Evolutionary conservation across 2,329 filamentous ascomycete species (phyloP).

Genomic region (Magnaporthiopsis incrustans): DNA sequence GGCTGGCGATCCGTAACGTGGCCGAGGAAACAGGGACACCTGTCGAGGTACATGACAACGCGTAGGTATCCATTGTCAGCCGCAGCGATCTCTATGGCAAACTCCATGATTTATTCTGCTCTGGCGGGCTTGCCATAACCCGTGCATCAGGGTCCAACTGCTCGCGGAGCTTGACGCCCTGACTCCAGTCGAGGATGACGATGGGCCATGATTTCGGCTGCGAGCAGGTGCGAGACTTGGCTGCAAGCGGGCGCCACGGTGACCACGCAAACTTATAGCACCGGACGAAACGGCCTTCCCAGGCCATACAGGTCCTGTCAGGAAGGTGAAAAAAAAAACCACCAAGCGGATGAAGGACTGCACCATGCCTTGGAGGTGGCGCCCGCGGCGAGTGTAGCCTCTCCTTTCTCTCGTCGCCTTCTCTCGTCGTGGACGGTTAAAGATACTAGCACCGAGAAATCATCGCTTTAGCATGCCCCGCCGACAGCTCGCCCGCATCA

Average conservation of each 20-base stretch:
- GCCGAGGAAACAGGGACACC: conserved; percentile 18
- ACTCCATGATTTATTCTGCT: conserved; percentile 39
- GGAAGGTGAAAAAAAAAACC: conserved; percentile 26
- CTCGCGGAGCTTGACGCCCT: conserved; percentile 27
- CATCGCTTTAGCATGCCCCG: conserved; percentile 33
- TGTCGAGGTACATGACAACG: conserved; percentile 30
- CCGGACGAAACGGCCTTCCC: conserved; percentile 31
- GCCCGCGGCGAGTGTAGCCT: conserved; percentile 16
- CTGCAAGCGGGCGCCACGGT: conserved; percentile 32
- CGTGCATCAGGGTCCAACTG: conserved; percentile 22
- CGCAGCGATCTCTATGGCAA: conserved; percentile 43
- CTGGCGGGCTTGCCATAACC: conserved; percentile 28
- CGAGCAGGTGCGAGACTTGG: conserved; percentile 22
- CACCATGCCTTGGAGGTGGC: conserved; percentile 21
- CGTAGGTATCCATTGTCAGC: conserved; percentile 36
- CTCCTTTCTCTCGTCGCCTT: not conserved
- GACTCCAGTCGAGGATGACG: conserved; percentile 16
- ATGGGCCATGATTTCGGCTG: conserved; percentile 16
- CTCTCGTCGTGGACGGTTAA: not conserved
- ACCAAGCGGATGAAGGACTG: conserved; percentile 22
- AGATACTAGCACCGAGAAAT: not conserved
- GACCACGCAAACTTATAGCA: conserved; percentile 34
- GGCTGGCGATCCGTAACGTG: conserved; percentile 34
- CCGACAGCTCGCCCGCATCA: conserved; percentile 45
- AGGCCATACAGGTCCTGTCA: conserved; percentile 27